These are phyloP conservation scores for Cladosporium cucumerinum DNA, from an alignment of 2,329 filamentous ascomycete genomes.

Conservation along the genomic window DNA sequence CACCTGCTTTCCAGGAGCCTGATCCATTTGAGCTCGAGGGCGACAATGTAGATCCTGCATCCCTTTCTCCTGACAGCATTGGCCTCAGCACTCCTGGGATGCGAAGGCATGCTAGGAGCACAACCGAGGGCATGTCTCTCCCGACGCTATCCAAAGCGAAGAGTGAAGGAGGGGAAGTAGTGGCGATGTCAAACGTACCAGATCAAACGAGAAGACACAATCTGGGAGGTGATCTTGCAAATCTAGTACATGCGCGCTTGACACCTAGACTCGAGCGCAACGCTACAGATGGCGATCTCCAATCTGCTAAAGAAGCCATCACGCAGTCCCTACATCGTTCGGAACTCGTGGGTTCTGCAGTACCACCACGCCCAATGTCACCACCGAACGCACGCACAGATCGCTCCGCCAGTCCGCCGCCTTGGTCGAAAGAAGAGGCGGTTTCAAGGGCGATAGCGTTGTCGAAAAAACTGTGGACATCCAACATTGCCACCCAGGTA, in stretches of 20 bases:
- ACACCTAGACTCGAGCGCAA: constrained; percentile 43
- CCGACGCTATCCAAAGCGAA: constrained; percentile 36
- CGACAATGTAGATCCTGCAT: constrained; percentile 20
- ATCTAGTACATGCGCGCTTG: constrained; percentile 4
- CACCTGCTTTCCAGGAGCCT: constrained; percentile 60
- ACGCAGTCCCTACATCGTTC: constrained; percentile 32
- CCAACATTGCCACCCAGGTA: constrained; percentile 90
- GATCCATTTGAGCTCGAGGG: constrained; percentile 66
- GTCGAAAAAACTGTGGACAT: constrained; percentile 80
- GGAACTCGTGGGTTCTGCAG: constrained; percentile 15
- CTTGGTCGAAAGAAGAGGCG: constrained; percentile 68
- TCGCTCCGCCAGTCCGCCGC: constrained; percentile 73
- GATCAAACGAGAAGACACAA: constrained; percentile 16
- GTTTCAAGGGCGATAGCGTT: constrained; percentile 78
- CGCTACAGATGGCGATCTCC: constrained; percentile 54
- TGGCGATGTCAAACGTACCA: constrained; percentile 27
- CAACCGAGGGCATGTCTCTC: constrained; percentile 27
- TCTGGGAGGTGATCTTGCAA: constrained; percentile 24
- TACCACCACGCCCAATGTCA: constrained; percentile 11
- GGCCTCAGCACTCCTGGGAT: not conserved
- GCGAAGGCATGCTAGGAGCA: constrained; percentile 27
- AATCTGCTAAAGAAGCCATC: constrained; percentile 41
- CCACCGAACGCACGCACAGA: constrained; percentile 18
- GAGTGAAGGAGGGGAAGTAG: constrained; percentile 45
- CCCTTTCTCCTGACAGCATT: not conserved